phyloP scores from a whole-genome alignment of 2,329 filamentous ascomycete species.

The Aspergillus sojae region DNA sequence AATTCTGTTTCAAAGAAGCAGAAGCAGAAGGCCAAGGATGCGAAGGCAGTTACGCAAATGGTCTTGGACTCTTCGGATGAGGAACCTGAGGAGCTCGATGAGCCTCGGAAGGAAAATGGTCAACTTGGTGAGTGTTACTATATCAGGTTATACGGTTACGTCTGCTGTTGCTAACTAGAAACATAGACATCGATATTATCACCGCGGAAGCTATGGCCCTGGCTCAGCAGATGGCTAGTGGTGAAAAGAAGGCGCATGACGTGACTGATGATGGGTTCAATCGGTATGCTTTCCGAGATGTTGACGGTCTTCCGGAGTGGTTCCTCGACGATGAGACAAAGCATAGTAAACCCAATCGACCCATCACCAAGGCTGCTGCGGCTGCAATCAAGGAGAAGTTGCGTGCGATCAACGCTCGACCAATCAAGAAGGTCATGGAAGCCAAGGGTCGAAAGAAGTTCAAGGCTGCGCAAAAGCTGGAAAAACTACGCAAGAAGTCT shows the following conservation, averaged over 20 bases:
- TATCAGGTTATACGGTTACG: neutral
- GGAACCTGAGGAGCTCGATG: slow-evolving; percentile 35
- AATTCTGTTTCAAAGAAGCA: slow-evolving; percentile 24
- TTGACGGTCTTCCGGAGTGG: slow-evolving; percentile 93
- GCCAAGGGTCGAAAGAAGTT: slow-evolving; percentile 97
- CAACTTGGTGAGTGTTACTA: slow-evolving; percentile 45
- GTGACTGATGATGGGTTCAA: slow-evolving; percentile 92
- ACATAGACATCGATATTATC: slow-evolving; percentile 89
- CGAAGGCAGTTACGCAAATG: slow-evolving; percentile 28
- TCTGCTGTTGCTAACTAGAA: slow-evolving; percentile 21
- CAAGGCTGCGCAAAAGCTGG: slow-evolving; percentile 84
- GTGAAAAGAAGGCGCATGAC: slow-evolving; percentile 76
- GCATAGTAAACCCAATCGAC: slow-evolving; percentile 82
- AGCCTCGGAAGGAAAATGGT: slow-evolving; percentile 46
- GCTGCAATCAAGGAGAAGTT: slow-evolving; percentile 92
- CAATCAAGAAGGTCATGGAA: slow-evolving; percentile 98
- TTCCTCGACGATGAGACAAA: slow-evolving; percentile 89
- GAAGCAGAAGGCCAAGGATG: slow-evolving; percentile 28
- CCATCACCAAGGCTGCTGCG: slow-evolving; percentile 89
- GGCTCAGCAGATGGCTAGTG: slow-evolving; percentile 86
- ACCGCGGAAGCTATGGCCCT: slow-evolving; percentile 99
- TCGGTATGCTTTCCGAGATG: slow-evolving; percentile 86
- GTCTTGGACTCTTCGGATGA: slow-evolving; percentile 39
- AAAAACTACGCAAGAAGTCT: slow-evolving; percentile 98
- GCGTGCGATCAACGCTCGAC: slow-evolving; percentile 88